phyloP scores from a whole-genome alignment of 1,139 yeast species.

The Geotrichum candidum region DNA sequence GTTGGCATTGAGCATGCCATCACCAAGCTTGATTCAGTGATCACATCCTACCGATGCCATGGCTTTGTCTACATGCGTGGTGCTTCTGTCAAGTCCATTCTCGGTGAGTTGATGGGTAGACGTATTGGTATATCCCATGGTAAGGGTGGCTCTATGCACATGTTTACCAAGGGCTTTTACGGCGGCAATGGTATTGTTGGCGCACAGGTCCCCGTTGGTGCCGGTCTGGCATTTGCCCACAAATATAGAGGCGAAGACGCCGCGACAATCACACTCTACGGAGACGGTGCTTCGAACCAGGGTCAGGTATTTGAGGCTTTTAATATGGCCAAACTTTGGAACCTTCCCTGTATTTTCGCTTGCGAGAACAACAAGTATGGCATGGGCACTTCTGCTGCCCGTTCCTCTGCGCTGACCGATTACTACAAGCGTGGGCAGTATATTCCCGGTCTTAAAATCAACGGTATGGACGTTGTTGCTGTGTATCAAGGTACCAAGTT shows the following conservation, averaged over 20 bases:
- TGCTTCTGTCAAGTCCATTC: slow-evolving; percentile 78
- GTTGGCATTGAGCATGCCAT: slow-evolving; percentile 97
- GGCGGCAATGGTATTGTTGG: slow-evolving; percentile 99
- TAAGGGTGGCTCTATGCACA: slow-evolving; percentile 99
- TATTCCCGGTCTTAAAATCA: slow-evolving; percentile 96
- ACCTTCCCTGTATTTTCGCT: slow-evolving; percentile 87
- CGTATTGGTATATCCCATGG: slow-evolving; percentile 93
- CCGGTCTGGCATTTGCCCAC: slow-evolving; percentile 96
- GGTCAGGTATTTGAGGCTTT: slow-evolving; percentile 97
- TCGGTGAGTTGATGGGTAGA: slow-evolving; percentile 96
- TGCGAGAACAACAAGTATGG: slow-evolving; percentile 99
- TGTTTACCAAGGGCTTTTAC: slow-evolving; percentile 90
- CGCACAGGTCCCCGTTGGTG: slow-evolving; percentile 97
- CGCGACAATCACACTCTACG: slow-evolving; percentile 84
- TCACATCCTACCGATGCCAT: slow-evolving; percentile 98
- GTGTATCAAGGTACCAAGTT: slow-evolving; percentile 93
- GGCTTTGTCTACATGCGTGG: slow-evolving; percentile 97
- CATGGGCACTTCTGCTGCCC: slow-evolving; percentile 97
- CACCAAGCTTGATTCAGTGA: slow-evolving; percentile 74
- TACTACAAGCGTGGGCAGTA: slow-evolving; percentile 99
- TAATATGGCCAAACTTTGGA: slow-evolving; percentile 99
- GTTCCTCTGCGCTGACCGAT: slow-evolving; percentile 94
- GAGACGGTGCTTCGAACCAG: slow-evolving; percentile 99
- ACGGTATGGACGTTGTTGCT: slow-evolving; percentile 97
- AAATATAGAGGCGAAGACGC: slow-evolving; percentile 73